These are phyloP conservation scores for apple (Malus domestica) DNA, from an alignment of 306 rosid species.

Conservation along the genomic window DNA sequence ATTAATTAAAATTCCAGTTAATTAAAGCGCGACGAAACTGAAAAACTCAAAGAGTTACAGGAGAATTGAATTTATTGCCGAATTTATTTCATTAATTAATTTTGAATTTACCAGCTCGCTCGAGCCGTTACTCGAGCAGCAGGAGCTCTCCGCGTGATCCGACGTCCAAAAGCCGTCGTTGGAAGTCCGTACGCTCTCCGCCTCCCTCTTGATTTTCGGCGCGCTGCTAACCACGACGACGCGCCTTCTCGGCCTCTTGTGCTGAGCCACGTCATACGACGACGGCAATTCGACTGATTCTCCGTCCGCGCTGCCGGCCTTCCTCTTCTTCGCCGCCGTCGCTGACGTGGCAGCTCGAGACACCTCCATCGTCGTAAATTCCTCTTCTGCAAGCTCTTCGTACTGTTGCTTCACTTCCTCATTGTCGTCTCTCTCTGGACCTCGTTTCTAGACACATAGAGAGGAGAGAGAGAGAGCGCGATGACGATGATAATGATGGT, in stretches of 20 bases:
- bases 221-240: not conserved
- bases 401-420: constrained; percentile 20
- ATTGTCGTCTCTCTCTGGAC: constrained; percentile 14
- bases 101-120: constrained; percentile 8
- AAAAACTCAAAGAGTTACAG: not conserved
- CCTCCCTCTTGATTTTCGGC: constrained; percentile 9
- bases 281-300: constrained; percentile 24
- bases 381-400: not conserved
- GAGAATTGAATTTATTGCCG: constrained; percentile 13
- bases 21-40: constrained; percentile 24
- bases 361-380: constrained; percentile 25
- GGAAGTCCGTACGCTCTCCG: not conserved
- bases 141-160: constrained; percentile 36
- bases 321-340: constrained; percentile 33
- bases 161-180: constrained; percentile 1
- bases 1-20: constrained; percentile 14
- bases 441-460: not conserved
- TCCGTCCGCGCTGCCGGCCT: constrained; percentile 13
- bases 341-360: constrained; percentile 8
- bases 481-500: constrained; percentile 27
- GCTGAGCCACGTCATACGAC: constrained; percentile 20
- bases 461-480: constrained; percentile 6
- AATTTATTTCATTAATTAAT: not conserved
- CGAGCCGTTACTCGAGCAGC: constrained; percentile 74
- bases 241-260: constrained; percentile 13